phyloP scores from a whole-genome alignment of 1,139 yeast species.

The Pichia kudriavzevii region DNA sequence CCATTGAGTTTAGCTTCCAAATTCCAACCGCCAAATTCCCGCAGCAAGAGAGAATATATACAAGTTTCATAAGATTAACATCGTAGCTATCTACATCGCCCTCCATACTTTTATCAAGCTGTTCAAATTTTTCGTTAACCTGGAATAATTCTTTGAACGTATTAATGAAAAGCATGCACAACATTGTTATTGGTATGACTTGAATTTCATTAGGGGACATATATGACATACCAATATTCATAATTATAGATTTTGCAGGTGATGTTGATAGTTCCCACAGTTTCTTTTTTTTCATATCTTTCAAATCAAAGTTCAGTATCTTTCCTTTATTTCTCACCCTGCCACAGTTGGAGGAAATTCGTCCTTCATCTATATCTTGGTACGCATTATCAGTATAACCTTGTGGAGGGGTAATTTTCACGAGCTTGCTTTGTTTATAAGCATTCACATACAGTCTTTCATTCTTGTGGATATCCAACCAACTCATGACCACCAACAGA shows the following conservation, averaged over 20 bases:
- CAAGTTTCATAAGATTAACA: constrained; percentile 19
- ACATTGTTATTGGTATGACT: constrained; percentile 86
- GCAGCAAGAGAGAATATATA: constrained; percentile 48
- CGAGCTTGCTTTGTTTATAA: too few relatives aligned
- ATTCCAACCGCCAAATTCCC: constrained; percentile 68
- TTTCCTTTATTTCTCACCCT: constrained; percentile 3
- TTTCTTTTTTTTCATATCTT: constrained; percentile 47
- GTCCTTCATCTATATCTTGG: constrained; percentile 19
- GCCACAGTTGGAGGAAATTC: too few relatives aligned
- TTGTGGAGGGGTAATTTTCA: constrained; percentile 16
- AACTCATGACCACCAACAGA: too few relatives aligned
- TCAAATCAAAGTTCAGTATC: constrained; percentile 19
- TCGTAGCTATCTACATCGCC: constrained; percentile 22
- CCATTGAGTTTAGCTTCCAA: constrained; percentile 83
- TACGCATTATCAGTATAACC: constrained; percentile 18
- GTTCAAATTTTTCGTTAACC: constrained; percentile 37
- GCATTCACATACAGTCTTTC: too few relatives aligned
- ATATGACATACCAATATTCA: constrained; percentile 85
- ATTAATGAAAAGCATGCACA: constrained; percentile 71
- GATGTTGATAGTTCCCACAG: constrained; percentile 84
- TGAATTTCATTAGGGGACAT: constrained; percentile 92
- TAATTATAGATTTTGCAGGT: constrained; percentile 81
- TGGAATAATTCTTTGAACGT: constrained; percentile 68
- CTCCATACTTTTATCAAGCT: constrained; percentile 9
- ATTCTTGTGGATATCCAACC: too few relatives aligned